Evolutionary conservation across 106 monocot genomes (phyloP).

Genomic region (Acanthochlamys bracteata): DNA sequence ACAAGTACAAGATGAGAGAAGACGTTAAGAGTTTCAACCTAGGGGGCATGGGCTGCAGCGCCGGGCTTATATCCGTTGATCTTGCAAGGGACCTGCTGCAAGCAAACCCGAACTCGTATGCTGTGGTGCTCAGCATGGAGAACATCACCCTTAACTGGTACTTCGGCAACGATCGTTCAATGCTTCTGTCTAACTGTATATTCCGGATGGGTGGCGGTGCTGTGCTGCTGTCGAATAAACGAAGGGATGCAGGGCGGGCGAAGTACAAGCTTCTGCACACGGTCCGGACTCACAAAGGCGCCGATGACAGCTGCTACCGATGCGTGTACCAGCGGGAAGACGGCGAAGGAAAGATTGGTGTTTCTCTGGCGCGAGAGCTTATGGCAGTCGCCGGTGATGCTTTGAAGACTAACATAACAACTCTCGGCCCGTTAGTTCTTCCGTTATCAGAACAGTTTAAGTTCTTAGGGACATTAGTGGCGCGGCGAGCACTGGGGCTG

Average conservation of each 20-base stretch:
- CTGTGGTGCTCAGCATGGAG: constrained; percentile 68
- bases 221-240: constrained; percentile 58
- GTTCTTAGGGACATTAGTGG: constrained; percentile 1
- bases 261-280: constrained; percentile 65
- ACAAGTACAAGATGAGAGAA: constrained; percentile 58
- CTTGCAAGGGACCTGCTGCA: constrained; percentile 63
- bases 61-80: constrained; percentile 76
- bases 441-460: constrained; percentile 10
- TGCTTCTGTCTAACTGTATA: constrained; percentile 83
- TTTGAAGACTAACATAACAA: constrained; percentile 29
- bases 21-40: constrained; percentile 80
- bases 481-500: constrained; percentile 6
- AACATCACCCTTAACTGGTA: constrained; percentile 90
- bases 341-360: constrained; percentile 8
- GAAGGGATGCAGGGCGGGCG: constrained; percentile 35
- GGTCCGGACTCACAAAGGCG: constrained; percentile 54
- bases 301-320: constrained; percentile 29
- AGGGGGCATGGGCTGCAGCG: constrained; percentile 92
- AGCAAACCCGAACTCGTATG: constrained; percentile 52
- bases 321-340: constrained; percentile 49
- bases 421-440: constrained; percentile 23
- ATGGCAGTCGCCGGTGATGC: constrained; percentile 34
- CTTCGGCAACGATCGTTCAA: constrained; percentile 88
- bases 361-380: constrained; percentile 27
- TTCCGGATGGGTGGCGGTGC: constrained; percentile 84